Conservation (phyloP, 1,284 basidiomycete genomes). For the Ustilago crameri region DNA sequence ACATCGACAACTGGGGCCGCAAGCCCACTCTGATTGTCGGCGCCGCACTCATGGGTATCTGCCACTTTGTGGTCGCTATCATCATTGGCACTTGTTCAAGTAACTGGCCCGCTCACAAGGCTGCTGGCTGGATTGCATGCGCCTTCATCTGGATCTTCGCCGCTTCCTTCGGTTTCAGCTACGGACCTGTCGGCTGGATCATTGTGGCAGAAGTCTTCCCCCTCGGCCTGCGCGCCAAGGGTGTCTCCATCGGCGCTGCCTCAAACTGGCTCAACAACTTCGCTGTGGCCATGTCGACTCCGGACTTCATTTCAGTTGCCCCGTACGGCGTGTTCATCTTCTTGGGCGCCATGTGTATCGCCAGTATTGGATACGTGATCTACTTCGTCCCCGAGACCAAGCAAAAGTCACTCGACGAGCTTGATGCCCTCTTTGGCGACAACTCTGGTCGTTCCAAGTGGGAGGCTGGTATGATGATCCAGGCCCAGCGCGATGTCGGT, state of each 20-base stretch:
- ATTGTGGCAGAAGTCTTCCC: slow-evolving; percentile 85
- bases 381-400: slow-evolving; percentile 80
- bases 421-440: slow-evolving; percentile 67
- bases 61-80: slow-evolving; percentile 78
- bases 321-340: slow-evolving; percentile 75
- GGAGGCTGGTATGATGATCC: slow-evolving; percentile 46
- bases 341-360: slow-evolving; percentile 76
- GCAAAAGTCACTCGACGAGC: slow-evolving; percentile 79
- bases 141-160: slow-evolving; percentile 82
- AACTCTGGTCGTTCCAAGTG: slow-evolving; percentile 46
- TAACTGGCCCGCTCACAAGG: slow-evolving; percentile 73
- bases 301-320: slow-evolving; percentile 41
- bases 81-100: slow-evolving; percentile 71
- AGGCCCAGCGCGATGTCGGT: slow-evolving; percentile 51
- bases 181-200: slow-evolving; percentile 85
- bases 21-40: slow-evolving; percentile 71
- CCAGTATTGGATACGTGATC: slow-evolving; percentile 72
- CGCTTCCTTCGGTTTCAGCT: slow-evolving; percentile 78
- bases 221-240: slow-evolving; percentile 83
- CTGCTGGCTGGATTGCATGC: slow-evolving; percentile 72
- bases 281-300: slow-evolving; percentile 68
- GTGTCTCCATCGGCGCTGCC: slow-evolving; percentile 83
- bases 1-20: slow-evolving; percentile 77
- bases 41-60: slow-evolving; percentile 77
- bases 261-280: slow-evolving; percentile 86